Conservation (phyloP, 768 basidiomycete species). For the Filobasidium floriforme region DNA sequence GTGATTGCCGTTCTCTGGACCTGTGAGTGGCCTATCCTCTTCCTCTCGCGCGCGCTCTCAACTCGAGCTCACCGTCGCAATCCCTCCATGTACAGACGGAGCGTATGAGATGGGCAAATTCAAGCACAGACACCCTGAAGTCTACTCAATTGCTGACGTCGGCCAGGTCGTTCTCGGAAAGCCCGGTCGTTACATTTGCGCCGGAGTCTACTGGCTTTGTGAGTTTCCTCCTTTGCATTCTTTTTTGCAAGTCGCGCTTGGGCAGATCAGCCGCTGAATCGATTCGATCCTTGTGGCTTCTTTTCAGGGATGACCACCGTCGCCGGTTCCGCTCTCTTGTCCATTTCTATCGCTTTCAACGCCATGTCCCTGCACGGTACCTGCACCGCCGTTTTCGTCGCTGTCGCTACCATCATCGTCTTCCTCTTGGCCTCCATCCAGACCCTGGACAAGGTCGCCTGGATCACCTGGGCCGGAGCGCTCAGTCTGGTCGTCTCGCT, state of each 20-base stretch:
- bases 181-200: constrained; percentile 30
- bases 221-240: background rate
- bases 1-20: constrained; percentile 6
- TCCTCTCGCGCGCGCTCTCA: background rate
- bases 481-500: constrained; percentile 27
- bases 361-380: constrained; percentile 42
- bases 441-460: constrained; percentile 39
- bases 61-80: constrained; percentile 12
- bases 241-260: too few species aligned
- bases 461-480: constrained; percentile 37
- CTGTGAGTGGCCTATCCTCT: background rate
- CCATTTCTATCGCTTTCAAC: constrained; percentile 44
- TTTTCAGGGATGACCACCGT: constrained; percentile 26
- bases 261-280: too few species aligned
- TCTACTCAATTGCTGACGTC: constrained; percentile 26
- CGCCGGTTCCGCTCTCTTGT: constrained; percentile 39
- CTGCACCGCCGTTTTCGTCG: constrained; percentile 45
- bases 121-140: constrained; percentile 38
- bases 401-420: constrained; percentile 34
- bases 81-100: background rate
- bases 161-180: constrained; percentile 31
- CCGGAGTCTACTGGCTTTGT: constrained; percentile 29
- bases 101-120: constrained; percentile 24
- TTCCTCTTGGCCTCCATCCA: constrained; percentile 33
- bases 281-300: background rate